Evolutionary conservation across 768 basidiomycete species (phyloP), one percentile per base, ranked within the genome.

Genomic region (Serendipita sp.): DNA sequence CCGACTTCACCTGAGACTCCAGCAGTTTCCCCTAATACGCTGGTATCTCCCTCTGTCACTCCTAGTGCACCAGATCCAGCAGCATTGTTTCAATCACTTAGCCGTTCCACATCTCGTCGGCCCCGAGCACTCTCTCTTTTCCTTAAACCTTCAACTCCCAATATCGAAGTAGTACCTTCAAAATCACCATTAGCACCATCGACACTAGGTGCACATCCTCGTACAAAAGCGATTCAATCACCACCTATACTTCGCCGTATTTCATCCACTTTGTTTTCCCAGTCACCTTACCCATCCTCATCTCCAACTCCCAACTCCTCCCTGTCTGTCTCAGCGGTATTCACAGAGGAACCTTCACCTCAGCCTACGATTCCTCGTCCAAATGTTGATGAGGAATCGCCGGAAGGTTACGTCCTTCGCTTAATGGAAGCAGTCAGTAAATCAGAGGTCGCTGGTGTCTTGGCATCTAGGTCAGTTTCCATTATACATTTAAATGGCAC

Each of bases 371-470:
- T 60, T 32, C 82, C 45, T 78, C 84, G 34, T 79, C 77, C 86
- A 1, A 75, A 74, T 41, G 68, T 72, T 16, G 75, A 78, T 44
- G 82, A 80, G 38, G 92, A 95, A 73, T 80, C 84, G 28, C 83
- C 88, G 1, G 84, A 84, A 65, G 72, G 74, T 1, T 97, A 89
- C 74, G 73, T 96, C 35, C 71, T 75, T 11, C 79, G 91, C 66
- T 74, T 98, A 46, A 74, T 79, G 45, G 74, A 80, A 16, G 79
- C 80, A 38, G 83, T 92, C 8, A 83, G 79, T 68, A 87, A 89
- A 71, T 81, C 84, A 1, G 93, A 96, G 70, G 77, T 97, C 45
- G 87, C 88, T 0, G 80, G 81, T 24, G 81, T 92, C 13, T 74
- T 97, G 30, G 92, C 94, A 37, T 83, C 88, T 15, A 89, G 83